Evolutionary conservation across 2,329 filamentous ascomycete species (phyloP), one percentile per base, ranked within the genome.

Genomic region (Fusarium equiseti): DNA sequence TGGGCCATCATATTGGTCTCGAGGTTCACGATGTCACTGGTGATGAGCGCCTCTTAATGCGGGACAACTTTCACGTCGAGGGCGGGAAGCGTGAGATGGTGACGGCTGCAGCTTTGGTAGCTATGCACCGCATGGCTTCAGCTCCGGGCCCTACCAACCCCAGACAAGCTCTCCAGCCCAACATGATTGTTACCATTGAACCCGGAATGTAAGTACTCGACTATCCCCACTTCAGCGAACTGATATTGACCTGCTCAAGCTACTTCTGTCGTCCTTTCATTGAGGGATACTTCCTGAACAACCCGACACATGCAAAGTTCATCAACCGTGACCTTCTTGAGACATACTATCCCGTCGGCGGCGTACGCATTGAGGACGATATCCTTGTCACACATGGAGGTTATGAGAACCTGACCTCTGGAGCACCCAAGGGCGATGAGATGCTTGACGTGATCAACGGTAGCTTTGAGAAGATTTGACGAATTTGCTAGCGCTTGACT

Each of bases 341-440:
- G 65, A 83, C 82, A 68, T 95, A 92, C 79, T 95, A 92, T 83
- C 83, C 82, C 27, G 91, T 98, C 2, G 96, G 95, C 18, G 96
- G 96, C 35, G 94, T 97, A 27, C 88, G 96, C 49, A 97, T 98
- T 66, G 96, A 99, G 82, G 94, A 98, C 77, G 93, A 95, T 78
- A 87, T 98, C 42, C 84, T 96, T 24, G 90, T 98, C 50, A 96
- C 92, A 2, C 85, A 91, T 66, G 83, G 88, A 26, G 94, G 95
- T 0, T 90, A 89, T 75, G 94, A 98, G 81, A 97, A 97, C 77
- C 77, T 98, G 78, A 97, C 94, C 3, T 86, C 87, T 3, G 71
- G 69, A 20, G 92, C 92, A 31, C 92, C 93, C 1, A 97, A 97
- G 83, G 88, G 89, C 3, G 85, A 91, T 55, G 90, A 93, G 76